phyloP scores from a whole-genome alignment of 495 filamentous ascomycete species.

The Hyaloscypha variabilis region DNA sequence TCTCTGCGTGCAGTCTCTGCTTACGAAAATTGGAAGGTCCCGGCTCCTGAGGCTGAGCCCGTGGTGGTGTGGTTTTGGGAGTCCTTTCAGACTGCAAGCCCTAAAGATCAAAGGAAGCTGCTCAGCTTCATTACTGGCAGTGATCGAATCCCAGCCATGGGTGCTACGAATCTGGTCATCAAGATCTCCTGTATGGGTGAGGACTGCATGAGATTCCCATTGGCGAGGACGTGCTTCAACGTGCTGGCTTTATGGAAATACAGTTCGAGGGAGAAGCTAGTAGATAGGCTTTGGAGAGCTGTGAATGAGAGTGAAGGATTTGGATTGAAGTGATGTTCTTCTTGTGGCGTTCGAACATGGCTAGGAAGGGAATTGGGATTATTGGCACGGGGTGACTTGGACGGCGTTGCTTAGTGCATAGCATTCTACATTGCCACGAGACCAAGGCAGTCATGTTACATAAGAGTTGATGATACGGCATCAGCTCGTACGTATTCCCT shows the following conservation, averaged over 20 bases:
- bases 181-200: constrained; percentile 75
- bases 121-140: constrained; percentile 92
- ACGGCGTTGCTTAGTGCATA: background rate
- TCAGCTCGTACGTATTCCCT: background rate
- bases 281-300: constrained; percentile 78
- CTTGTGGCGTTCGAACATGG: constrained; percentile 1
- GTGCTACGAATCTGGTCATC: constrained; percentile 79
- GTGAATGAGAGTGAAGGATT: constrained; percentile 92
- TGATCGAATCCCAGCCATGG: constrained; percentile 90
- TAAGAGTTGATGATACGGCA: background rate
- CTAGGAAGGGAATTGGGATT: background rate
- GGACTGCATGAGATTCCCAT: constrained; percentile 74
- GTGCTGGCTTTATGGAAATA: constrained; percentile 78
- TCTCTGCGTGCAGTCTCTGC: constrained; percentile 76
- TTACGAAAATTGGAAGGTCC: constrained; percentile 75
- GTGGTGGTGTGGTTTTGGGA: constrained; percentile 90
- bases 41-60: constrained; percentile 58
- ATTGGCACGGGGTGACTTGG: background rate
- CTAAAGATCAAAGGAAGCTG: constrained; percentile 73
- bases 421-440: background rate
- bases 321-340: constrained; percentile 70
- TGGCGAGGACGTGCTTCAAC: constrained; percentile 93
- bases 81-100: constrained; percentile 66
- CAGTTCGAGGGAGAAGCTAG: constrained; percentile 62
- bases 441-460: constrained; percentile 3